phyloP scores from a whole-genome alignment of 352 stramenopile species.

The Pilasporangium apinafurcum region DNA sequence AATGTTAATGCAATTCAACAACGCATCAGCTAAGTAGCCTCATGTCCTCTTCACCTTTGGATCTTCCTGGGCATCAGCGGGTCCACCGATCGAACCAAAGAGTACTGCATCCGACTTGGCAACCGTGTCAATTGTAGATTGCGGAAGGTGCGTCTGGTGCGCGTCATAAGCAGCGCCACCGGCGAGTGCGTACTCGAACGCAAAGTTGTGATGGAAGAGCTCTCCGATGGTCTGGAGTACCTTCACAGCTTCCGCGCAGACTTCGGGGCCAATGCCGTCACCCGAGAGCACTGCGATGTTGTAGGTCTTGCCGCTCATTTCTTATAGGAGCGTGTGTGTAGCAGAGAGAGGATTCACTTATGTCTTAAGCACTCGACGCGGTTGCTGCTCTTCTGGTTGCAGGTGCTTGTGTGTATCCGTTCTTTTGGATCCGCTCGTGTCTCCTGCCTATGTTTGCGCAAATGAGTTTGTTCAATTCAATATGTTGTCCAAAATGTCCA shows the following conservation, averaged over 20 bases:
- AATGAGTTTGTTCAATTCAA: too few species aligned
- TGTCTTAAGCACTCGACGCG: too few species aligned
- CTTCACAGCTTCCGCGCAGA: slow-evolving; percentile 91
- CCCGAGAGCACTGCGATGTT: slow-evolving; percentile 95
- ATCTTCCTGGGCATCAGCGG: slow-evolving; percentile 86
- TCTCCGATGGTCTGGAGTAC: slow-evolving; percentile 82
- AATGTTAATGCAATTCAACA: not conserved
- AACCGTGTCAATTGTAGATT: slow-evolving; percentile 93
- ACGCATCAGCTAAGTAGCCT: too few species aligned
- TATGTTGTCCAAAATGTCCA: too few species aligned
- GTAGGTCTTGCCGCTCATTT: slow-evolving; percentile 43
- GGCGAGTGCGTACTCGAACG: slow-evolving; percentile 93
- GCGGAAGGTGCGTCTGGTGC: slow-evolving; percentile 89
- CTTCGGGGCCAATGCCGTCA: slow-evolving; percentile 99
- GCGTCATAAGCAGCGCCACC: slow-evolving; percentile 94
- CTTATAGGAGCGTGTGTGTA: too few species aligned
- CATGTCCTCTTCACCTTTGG: too few species aligned
- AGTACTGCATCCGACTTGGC: slow-evolving; percentile 88
- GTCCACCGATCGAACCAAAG: slow-evolving; percentile 96
- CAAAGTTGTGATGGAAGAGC: slow-evolving; percentile 88
- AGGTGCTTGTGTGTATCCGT: too few species aligned
- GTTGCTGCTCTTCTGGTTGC: too few species aligned
- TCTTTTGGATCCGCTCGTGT: too few species aligned
- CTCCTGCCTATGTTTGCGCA: too few species aligned
- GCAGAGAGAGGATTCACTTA: too few species aligned